Conservation (phyloP, 108 stramenopile genomes). For the Seminavis robusta region DNA sequence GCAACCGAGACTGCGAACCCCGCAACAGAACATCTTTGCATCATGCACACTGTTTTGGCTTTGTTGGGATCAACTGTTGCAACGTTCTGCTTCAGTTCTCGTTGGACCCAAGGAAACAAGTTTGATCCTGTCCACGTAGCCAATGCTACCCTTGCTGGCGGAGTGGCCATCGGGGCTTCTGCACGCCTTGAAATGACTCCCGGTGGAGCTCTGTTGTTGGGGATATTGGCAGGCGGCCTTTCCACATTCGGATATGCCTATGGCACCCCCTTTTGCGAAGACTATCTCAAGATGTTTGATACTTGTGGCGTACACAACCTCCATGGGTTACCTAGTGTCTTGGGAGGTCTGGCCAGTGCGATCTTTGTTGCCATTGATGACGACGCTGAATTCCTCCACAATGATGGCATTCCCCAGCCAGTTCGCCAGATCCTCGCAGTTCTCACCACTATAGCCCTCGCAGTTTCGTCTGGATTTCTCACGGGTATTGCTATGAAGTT, state of each 20-base stretch:
- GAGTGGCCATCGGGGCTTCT: slow-evolving; percentile 46
- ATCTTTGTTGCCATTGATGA: slow-evolving; percentile 20
- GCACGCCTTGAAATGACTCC: slow-evolving; percentile 33
- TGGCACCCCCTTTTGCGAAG: slow-evolving; percentile 14
- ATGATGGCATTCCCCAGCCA: neutral
- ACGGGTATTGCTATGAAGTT: too few relatives aligned
- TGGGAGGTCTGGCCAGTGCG: slow-evolving; percentile 27
- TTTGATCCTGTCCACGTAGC: slow-evolving; percentile 42
- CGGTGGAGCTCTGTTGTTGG: slow-evolving; percentile 19
- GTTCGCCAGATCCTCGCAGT: slow-evolving; percentile 15
- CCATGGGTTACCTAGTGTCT: slow-evolving; percentile 26
- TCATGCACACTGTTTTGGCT: slow-evolving; percentile 43
- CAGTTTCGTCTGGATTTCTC: slow-evolving; percentile 12
- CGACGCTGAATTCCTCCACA: slow-evolving; percentile 22
- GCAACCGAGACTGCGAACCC: slow-evolving; percentile 21
- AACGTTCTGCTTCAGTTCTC: slow-evolving; percentile 28
- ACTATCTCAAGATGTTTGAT: slow-evolving; percentile 25
- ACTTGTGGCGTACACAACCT: slow-evolving; percentile 40
- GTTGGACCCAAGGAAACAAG: slow-evolving; percentile 25
- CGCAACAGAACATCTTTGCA: slow-evolving; percentile 13
- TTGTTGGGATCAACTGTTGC: slow-evolving; percentile 22
- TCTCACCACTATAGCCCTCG: slow-evolving; percentile 10
- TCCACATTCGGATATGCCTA: slow-evolving; percentile 27
- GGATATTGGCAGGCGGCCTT: slow-evolving; percentile 19
- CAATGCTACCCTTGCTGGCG: slow-evolving; percentile 60